Evolutionary conservation across 768 basidiomycete genomes (phyloP), one percentile per base, ranked within the genome.

Genomic region (Leccinum boreale): DNA sequence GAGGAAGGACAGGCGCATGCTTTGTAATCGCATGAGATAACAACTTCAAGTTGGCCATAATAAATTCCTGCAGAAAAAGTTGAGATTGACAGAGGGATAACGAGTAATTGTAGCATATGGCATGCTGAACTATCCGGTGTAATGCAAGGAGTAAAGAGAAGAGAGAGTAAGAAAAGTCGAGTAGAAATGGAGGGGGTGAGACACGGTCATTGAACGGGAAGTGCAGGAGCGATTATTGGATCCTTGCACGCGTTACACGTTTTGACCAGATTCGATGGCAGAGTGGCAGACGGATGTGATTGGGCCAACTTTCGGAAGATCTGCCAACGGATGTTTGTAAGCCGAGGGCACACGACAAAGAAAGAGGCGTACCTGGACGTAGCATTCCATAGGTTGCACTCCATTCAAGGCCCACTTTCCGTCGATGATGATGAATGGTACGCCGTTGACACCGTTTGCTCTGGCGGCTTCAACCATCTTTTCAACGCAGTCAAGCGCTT

Each of bases 391-490:
- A 9, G 73, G 55, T 57, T 81, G 80, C 9, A 76, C 77, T n/a
- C 79, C 79, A 15, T 73, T 75, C 53, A 80, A 46, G 15, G 77
- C 80, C 73, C 76, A 80, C 51, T 74, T 77, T 11, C 74, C 70
- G 39, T 80, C 74, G 31, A 80, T 73, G 57, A 82, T 77, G 55
- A 79, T 74, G 67, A 80, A 82, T 0, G 82, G 82, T 1, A 83
- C 81, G 35, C 82, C 82, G 1, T 72, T 75, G 58, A 83, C 79
- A 5, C 79, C 78, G n/a, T 74, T 70, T 24, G 69, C 64, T 58
- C 75, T 74, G 3, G 79, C 79, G 12, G 74, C 71, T 8, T 67
- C 62, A 54, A 79, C 70, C 60, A 75, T 77, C 24, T 70, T 70
- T 49, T 75, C 64, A 7, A 82, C 76, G 42, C 78, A 78, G 31